Percentiles rank a stretch among this genome's conserved stretches.
Conservation (phyloP, 257 asterid genomes). For the Echites panduratus region DNA sequence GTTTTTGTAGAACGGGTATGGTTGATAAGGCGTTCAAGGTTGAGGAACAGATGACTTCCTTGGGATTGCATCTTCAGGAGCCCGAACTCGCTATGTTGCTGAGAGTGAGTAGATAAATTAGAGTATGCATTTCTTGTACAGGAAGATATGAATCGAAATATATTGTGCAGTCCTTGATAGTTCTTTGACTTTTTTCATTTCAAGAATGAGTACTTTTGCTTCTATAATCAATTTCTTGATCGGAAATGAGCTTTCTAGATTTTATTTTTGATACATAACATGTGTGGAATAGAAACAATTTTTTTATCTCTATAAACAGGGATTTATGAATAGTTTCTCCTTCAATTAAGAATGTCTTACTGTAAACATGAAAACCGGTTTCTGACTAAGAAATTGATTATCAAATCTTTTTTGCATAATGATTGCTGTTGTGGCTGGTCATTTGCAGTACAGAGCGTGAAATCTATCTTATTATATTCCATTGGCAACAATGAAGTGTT, state of each 20-base stretch:
- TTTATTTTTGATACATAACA: background rate
- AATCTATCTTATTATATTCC: too few relatives aligned
- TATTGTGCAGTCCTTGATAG: background rate
- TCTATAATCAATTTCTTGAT: background rate
- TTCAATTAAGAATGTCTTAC: background rate
- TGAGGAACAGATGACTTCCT: conserved; percentile 50
- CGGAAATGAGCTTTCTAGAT: background rate
- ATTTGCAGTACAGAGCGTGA: background rate
- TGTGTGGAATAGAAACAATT: background rate
- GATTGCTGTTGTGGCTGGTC: background rate
- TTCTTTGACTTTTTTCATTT: background rate
- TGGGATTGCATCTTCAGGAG: conserved; percentile 73
- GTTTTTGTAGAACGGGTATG: conserved; percentile 47
- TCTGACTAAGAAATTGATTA: background rate
- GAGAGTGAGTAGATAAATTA: conserved; percentile 38
- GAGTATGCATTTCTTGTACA: too few relatives aligned
- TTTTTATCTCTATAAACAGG: background rate
- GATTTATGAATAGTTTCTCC: background rate
- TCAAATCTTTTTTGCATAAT: background rate
- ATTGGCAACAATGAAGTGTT: background rate
- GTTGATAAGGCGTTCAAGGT: conserved; percentile 76
- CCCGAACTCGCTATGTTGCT: conserved; percentile 73
- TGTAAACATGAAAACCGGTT: background rate
- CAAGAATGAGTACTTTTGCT: background rate
- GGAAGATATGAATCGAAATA: background rate